These are phyloP conservation scores for Diplodia scrobiculata DNA, from an alignment of 2,329 filamentous ascomycete species.

Conservation along the genomic window DNA sequence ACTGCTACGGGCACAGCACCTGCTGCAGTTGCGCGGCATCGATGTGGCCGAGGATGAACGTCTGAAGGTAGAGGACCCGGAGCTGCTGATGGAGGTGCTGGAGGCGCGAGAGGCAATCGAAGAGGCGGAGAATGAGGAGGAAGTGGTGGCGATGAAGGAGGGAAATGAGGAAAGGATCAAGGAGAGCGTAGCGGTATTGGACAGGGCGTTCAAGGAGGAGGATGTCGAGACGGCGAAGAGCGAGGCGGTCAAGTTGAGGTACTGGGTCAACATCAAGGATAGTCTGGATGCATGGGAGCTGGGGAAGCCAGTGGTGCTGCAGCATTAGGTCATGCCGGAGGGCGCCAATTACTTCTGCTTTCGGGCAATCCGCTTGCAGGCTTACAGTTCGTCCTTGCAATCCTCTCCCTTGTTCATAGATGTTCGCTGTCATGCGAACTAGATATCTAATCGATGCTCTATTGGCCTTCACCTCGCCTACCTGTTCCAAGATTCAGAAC, in stretches of 20 bases:
- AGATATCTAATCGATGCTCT: background rate
- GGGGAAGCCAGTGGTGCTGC: constrained; percentile 63
- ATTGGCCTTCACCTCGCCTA: background rate
- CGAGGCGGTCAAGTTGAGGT: constrained; percentile 77
- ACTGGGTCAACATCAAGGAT: constrained; percentile 87
- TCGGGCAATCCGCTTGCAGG: too few relatives aligned
- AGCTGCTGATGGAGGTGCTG: constrained; percentile 75
- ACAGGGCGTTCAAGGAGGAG: constrained; percentile 64
- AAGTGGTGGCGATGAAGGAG: constrained; percentile 60
- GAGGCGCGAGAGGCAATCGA: constrained; percentile 69
- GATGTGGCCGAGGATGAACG: constrained; percentile 80
- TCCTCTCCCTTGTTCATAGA: background rate
- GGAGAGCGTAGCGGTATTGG: constrained; percentile 64
- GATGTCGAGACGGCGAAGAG: constrained; percentile 66
- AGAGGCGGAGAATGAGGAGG: constrained; percentile 60
- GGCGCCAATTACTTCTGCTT: background rate
- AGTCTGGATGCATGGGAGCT: constrained; percentile 81
- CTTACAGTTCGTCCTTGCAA: background rate
- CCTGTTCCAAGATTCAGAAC: background rate
- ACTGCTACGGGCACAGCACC: constrained; percentile 81
- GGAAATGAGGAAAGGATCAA: constrained; percentile 70
- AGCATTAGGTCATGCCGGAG: constrained; percentile 49
- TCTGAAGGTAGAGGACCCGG: constrained; percentile 68
- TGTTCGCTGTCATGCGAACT: background rate
- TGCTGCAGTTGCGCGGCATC: constrained; percentile 70